Evolutionary conservation across 129 eudicot genomes (phyloP), one percentile per base, ranked within the genome.

Genomic region (Oenanthe sinensis): DNA sequence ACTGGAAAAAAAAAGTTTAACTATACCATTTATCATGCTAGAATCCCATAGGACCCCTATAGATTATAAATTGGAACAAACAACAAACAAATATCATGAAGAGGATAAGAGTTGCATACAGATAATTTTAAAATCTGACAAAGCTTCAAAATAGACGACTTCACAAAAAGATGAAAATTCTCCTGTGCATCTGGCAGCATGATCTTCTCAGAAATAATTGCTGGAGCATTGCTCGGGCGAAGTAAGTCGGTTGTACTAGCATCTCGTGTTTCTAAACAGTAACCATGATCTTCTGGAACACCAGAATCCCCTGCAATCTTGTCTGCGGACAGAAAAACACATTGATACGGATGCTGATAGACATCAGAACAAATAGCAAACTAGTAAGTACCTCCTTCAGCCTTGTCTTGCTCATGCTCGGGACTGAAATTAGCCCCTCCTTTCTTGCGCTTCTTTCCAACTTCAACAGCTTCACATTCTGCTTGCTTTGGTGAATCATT

Each of bases 391-490:
- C 93, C 93, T 85, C 72, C 85, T 40, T 54, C 67, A 42, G 69
- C 44, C 62, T 65, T 85, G 5, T 70, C 47, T 62, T 43, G 83
- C 75, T 69, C 87, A 13, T 30, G 37, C 78, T 52, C 87, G 36
- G 84, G 84, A 37, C 76, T 85, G 39, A 45, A 46, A 75, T 80
- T 80, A 33, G 55, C 74, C 54, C 77, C 84, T 79, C 73, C 67
- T 78, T 88, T 95, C 80, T 83, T 85, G 78, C 87, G 90, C 78
- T 89, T 90, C 73, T 84, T 91, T 74, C 76, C 85, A 75, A 55
- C 83, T 71, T 86, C 91, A 86, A 86, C 90, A 78, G 39, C 81
- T 77, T 78, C 85, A 62, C 1, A 15, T 19, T 82, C 83, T 80
- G 82, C 37, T 45, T 86, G 78, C 58, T 68, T 81, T 44, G 87